Conservation (phyloP, 768 basidiomycete genomes). For the Suillus paluster region DNA sequence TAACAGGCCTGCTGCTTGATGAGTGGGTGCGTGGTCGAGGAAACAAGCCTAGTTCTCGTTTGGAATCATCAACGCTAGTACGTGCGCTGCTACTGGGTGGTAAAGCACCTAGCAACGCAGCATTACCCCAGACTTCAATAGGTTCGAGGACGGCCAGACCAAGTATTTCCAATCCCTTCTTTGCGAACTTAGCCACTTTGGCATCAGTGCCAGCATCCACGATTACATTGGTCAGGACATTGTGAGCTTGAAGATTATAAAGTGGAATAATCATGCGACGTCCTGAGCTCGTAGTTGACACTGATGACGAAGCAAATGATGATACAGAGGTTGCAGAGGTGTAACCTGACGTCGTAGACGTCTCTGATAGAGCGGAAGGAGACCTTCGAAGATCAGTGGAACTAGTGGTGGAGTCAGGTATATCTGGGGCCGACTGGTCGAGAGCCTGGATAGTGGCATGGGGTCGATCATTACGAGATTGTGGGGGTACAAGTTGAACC, state of each 20-base stretch:
- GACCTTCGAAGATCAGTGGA: constrained; percentile 33
- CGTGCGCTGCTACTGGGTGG: constrained; percentile 26
- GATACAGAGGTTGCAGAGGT: constrained; percentile 49
- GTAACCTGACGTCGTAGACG: constrained; percentile 49
- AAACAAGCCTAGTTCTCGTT: constrained; percentile 25
- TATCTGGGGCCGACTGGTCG: constrained; percentile 42
- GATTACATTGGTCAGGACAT: constrained; percentile 84
- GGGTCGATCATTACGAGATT: constrained; percentile 45
- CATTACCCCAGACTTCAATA: constrained; percentile 65
- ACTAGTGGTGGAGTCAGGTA: constrained; percentile 21
- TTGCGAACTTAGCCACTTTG: constrained; percentile 78
- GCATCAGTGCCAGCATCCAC: constrained; percentile 89
- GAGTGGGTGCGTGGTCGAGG: constrained; percentile 3
- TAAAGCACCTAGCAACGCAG: constrained; percentile 15
- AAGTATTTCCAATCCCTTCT: constrained; percentile 76
- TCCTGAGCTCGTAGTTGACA: constrained; percentile 47
- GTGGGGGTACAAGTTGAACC: constrained; percentile 82
- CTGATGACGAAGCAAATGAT: constrained; percentile 46
- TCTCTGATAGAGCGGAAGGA: constrained; percentile 56
- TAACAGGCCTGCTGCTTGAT: constrained; percentile 14
- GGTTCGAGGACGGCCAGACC: constrained; percentile 81
- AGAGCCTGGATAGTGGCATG: constrained; percentile 47
- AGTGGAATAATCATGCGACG: constrained; percentile 84
- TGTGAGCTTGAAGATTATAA: constrained; percentile 88
- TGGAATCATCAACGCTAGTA: constrained; percentile 32